These are phyloP conservation scores for Apiospora malaysiana DNA, from an alignment of 2,329 filamentous ascomycete genomes.

Conservation along the genomic window DNA sequence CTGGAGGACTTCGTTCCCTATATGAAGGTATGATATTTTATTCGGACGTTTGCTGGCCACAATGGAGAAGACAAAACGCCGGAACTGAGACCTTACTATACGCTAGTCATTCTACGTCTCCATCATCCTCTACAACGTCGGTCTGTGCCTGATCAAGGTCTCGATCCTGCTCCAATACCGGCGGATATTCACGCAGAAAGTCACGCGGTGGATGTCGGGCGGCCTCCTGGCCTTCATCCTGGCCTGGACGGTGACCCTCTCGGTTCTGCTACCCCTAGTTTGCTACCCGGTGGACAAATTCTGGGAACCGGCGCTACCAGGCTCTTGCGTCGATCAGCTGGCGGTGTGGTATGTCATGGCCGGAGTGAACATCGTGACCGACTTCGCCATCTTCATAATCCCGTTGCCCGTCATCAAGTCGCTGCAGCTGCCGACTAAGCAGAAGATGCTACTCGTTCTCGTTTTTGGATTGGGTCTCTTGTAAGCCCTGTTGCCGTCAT, in stretches of 20 bases:
- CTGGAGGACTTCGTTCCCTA: constrained; percentile 28
- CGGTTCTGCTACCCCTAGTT: constrained; percentile 34
- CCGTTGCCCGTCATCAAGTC: constrained; percentile 40
- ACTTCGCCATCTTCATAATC: constrained; percentile 36
- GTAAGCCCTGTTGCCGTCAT: constrained; percentile 33
- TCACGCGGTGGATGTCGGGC: constrained; percentile 33
- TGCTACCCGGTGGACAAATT: constrained; percentile 35
- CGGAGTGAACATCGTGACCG: constrained; percentile 41
- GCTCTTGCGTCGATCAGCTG: constrained; percentile 34
- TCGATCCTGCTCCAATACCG: constrained; percentile 48
- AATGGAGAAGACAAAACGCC: neutral
- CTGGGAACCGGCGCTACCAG: constrained; percentile 33
- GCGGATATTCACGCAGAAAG: constrained; percentile 41
- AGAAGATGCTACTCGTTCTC: constrained; percentile 43
- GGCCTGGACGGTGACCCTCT: constrained; percentile 38
- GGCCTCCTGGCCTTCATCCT: constrained; percentile 35
- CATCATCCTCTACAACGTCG: constrained; percentile 43
- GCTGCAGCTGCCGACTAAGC: constrained; percentile 48
- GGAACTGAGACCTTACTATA: neutral
- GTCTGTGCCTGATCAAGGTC: constrained; percentile 42
- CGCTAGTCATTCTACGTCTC: constrained; percentile 38
- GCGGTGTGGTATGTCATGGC: constrained; percentile 36
- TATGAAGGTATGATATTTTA: constrained; percentile 30
- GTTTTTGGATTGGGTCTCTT: constrained; percentile 46
- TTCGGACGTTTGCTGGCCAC: neutral